A percentile compares a stretch with the other conserved stretches of the same genome.
phyloP scores from a whole-genome alignment of 441 rosid genomes.

The Pelargonium fulgidum region DNA sequence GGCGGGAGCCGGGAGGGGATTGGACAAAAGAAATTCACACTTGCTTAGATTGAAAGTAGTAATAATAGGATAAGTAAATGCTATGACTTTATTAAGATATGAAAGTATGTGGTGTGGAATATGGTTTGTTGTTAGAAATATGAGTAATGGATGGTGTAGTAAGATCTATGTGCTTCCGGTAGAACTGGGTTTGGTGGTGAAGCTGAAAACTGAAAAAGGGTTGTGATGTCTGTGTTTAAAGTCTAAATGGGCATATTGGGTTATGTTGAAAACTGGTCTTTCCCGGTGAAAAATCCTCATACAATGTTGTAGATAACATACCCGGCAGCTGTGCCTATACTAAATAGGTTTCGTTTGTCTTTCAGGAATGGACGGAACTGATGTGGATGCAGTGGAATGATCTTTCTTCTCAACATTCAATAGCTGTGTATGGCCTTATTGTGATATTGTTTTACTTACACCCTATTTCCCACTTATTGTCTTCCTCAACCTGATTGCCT shows the following conservation, averaged over 20 bases:
- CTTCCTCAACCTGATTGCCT: constrained; percentile 11
- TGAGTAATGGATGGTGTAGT: too few relatives aligned
- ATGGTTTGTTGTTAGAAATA: too few relatives aligned
- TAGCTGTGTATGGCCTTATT: neutral
- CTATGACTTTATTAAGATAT: neutral
- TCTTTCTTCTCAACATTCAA: neutral
- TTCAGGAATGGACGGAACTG: constrained; percentile 35
- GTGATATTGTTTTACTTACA: neutral
- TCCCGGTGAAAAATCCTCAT: neutral
- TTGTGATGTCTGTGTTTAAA: too few relatives aligned
- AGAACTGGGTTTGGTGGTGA: too few relatives aligned
- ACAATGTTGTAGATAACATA: neutral
- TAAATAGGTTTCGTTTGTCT: neutral
- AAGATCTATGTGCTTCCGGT: too few relatives aligned
- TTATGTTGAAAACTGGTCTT: neutral
- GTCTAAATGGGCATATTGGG: neutral
- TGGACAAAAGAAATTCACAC: neutral
- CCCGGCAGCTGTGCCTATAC: neutral
- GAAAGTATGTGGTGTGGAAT: too few relatives aligned
- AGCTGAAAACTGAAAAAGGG: too few relatives aligned
- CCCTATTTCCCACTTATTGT: neutral
- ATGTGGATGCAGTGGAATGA: too few relatives aligned
- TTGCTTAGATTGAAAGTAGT: neutral
- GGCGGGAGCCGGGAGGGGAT: neutral
- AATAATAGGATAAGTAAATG: neutral